Evolutionary conservation across 2,329 filamentous ascomycete genomes (phyloP).

Genomic region (Botrytis paeoniae): DNA sequence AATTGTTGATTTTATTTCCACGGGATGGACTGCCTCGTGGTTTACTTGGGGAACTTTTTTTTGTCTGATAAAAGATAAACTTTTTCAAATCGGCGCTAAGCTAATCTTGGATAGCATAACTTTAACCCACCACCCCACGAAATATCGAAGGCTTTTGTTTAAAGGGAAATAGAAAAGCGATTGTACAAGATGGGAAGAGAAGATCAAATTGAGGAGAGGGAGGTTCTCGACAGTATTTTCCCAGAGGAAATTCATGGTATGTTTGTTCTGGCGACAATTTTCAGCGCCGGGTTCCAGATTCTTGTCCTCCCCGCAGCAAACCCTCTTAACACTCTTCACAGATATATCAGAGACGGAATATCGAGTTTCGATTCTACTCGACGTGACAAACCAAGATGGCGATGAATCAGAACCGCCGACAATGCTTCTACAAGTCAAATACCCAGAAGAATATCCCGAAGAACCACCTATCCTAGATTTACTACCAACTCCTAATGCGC

Average conservation of each 20-base stretch:
- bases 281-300: not conserved
- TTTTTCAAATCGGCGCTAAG: conserved; percentile 27
- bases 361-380: conserved; percentile 80
- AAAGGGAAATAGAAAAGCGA: conserved; percentile 5
- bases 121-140: conserved; percentile 14
- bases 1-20: conserved; percentile 11
- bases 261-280: conserved; percentile 23
- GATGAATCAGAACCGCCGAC: conserved; percentile 62
- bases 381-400: conserved; percentile 65
- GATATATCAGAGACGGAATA: conserved; percentile 90
- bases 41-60: conserved; percentile 22
- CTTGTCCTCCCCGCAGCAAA: not conserved
- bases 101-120: conserved; percentile 23
- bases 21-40: conserved; percentile 5
- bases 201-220: conserved; percentile 92
- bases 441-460: conserved; percentile 89
- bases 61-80: conserved; percentile 22
- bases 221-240: conserved; percentile 97
- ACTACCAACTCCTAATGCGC: conserved; percentile 65
- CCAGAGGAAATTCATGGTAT: conserved; percentile 92
- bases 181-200: conserved; percentile 61
- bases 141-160: conserved; percentile 4
- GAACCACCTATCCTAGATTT: conserved; percentile 80
- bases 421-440: conserved; percentile 80
- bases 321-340: conserved; percentile 39